Conservation (phyloP, 2,329 filamentous ascomycete genomes). For the Plenodomus tracheiphilus region DNA sequence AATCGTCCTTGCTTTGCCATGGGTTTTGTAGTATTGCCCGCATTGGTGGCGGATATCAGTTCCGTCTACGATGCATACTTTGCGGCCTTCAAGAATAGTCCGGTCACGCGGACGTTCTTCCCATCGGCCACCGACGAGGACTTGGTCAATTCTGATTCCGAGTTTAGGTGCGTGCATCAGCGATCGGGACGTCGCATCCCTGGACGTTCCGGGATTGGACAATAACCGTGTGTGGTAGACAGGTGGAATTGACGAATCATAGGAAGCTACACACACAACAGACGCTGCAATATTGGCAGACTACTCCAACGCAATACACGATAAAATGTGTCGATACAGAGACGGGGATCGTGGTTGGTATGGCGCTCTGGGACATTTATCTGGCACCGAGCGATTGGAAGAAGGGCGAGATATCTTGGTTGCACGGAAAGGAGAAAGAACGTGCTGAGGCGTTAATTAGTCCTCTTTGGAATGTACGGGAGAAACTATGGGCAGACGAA, state of each 20-base stretch:
- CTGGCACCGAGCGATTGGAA: conserved; percentile 49
- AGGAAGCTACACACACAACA: conserved; percentile 49
- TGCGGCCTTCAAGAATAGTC: conserved; percentile 48
- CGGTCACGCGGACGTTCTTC: conserved; percentile 51
- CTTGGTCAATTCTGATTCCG: conserved; percentile 21
- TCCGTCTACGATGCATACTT: conserved; percentile 55
- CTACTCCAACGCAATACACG: conserved; percentile 50
- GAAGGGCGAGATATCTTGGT: conserved; percentile 52
- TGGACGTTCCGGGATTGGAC: not conserved
- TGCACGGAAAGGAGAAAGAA: conserved; percentile 50
- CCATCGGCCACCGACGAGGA: conserved; percentile 33
- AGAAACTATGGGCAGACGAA: conserved; percentile 25
- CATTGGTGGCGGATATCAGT: conserved; percentile 52
- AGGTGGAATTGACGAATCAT: not conserved
- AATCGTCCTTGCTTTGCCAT: conserved; percentile 11
- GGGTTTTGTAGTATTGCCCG: conserved; percentile 49
- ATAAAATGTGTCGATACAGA: conserved; percentile 53
- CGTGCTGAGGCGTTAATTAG: conserved; percentile 50
- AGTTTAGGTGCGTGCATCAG: conserved; percentile 25
- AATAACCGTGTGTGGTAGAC: not conserved
- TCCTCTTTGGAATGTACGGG: conserved; percentile 38
- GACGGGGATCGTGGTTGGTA: conserved; percentile 51
- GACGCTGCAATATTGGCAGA: conserved; percentile 47
- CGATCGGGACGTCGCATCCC: not conserved
- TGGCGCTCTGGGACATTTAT: conserved; percentile 53